phyloP scores from a whole-genome alignment of 2,329 filamentous ascomycete species.

The Juglanconis oblonga region DNA sequence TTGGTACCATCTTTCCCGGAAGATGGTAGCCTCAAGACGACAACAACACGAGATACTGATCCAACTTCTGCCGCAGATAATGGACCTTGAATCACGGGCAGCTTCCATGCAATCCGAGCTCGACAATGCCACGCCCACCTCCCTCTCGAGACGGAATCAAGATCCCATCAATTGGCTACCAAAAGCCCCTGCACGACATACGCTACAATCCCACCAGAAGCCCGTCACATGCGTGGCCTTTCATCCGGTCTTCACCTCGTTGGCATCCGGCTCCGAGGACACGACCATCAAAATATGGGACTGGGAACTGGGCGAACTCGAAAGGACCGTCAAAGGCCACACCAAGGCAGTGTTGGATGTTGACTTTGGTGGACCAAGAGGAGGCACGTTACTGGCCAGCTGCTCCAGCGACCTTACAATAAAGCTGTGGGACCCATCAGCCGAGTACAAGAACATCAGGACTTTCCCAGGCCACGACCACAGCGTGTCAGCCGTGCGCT shows the following conservation, averaged over 20 bases:
- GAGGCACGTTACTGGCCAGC: constrained; percentile 73
- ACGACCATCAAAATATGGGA: constrained; percentile 97
- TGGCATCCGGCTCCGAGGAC: constrained; percentile 89
- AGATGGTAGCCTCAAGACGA: constrained; percentile 21
- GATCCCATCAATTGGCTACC: constrained; percentile 87
- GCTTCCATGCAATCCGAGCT: constrained; percentile 75
- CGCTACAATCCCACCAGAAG: constrained; percentile 76
- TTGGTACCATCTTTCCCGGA: constrained; percentile 27
- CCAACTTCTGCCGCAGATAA: constrained; percentile 60
- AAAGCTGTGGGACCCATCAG: constrained; percentile 88
- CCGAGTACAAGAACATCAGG: constrained; percentile 93
- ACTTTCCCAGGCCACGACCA: constrained; percentile 91
- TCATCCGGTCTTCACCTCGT: constrained; percentile 84
- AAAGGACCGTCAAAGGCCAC: constrained; percentile 87
- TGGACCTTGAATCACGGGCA: constrained; percentile 83
- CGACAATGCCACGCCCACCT: constrained; percentile 74
- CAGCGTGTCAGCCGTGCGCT: constrained; percentile 83
- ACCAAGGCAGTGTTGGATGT: constrained; percentile 85
- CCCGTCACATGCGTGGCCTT: constrained; percentile 87
- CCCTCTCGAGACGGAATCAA: constrained; percentile 74
- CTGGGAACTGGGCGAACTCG: constrained; percentile 88
- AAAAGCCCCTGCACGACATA: constrained; percentile 75
- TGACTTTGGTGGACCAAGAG: constrained; percentile 83
- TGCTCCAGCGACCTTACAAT: constrained; percentile 90
- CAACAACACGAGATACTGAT: constrained; percentile 5